These are phyloP conservation scores for Polytolypa hystricis DNA, from an alignment of 2,329 filamentous ascomycete species.

Conservation along the genomic window DNA sequence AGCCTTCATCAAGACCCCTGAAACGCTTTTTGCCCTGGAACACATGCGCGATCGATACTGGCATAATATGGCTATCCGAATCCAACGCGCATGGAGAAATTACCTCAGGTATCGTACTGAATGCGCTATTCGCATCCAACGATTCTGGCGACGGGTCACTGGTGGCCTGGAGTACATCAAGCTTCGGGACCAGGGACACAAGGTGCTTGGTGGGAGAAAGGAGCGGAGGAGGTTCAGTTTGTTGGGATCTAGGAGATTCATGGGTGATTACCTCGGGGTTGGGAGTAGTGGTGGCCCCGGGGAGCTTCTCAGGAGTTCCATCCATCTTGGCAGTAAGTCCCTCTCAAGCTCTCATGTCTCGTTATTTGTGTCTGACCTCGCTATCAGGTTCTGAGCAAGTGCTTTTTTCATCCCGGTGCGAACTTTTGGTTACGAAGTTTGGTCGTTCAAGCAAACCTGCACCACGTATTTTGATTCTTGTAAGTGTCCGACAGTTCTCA, in stretches of 20 bases:
- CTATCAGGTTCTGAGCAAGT: constrained; percentile 49
- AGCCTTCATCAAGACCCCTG: constrained; percentile 95
- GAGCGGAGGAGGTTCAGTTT: constrained; percentile 86
- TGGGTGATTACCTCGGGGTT: constrained; percentile 89
- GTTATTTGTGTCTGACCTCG: not conserved
- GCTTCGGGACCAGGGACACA: constrained; percentile 77
- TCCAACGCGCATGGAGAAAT: constrained; percentile 94
- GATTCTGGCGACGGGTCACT: constrained; percentile 89
- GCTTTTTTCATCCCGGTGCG: constrained; percentile 83
- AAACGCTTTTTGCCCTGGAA: constrained; percentile 91
- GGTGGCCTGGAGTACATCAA: constrained; percentile 82
- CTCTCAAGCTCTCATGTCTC: not conserved
- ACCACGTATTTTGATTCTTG: constrained; percentile 68
- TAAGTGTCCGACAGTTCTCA: constrained; percentile 18
- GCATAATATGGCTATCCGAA: constrained; percentile 98
- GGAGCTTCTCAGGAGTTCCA: constrained; percentile 64
- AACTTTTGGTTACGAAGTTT: constrained; percentile 86
- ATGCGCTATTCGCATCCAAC: constrained; percentile 85
- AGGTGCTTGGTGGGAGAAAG: constrained; percentile 70
- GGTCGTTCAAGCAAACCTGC: constrained; percentile 91
- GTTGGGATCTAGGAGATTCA: constrained; percentile 78
- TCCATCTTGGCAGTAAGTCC: constrained; percentile 53
- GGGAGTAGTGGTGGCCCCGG: constrained; percentile 71
- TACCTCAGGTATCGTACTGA: constrained; percentile 88
- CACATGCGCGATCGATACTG: constrained; percentile 97